Base-by-base conservation (phyloP, 306 rosid species). In the Dalbergia oliveri region DNA sequence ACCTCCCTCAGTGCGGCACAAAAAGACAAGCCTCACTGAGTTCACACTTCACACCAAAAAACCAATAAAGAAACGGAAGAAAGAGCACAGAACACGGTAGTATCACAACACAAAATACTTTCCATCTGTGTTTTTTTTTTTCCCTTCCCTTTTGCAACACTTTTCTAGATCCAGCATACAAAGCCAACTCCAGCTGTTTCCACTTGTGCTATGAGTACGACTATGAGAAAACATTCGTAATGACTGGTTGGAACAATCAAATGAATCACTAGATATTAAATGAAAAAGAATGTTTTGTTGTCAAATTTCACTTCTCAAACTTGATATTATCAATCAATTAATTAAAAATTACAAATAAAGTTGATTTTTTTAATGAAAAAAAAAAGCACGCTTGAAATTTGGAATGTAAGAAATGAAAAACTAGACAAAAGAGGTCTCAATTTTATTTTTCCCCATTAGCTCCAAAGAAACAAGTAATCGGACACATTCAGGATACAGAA, bases 161-260 rank as follows among this genome's bases (percentile, higher is more conserved):
- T 85, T 84, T 88, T 84, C 86, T 84, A 84, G 94, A 94, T 90
- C 97, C 97, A 89, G 80, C 89, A 69, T 64, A 79, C 70, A 89
- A 89, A 90, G 92, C 87, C 79, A 84, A 72, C 83, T 64, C 87
- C 87, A 88, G 89, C 91, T 87, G 90, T 86, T 89, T 77, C 88
- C 87, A 83, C 82, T 77, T 81, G 60, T 69, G 73, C 50, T 73
- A 74, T 68, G 76, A 73, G 10, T 57, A 66, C 66, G 56, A 73
- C 69, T 47, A 6, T 57, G 84, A 74, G 81, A 65, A 80, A 79
- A 78, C 75, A 82, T 64, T 72, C 80, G 39, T 73, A 79, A 33
- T 65, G 14, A 34, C 47, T 59, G 72, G 45, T 16, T 43, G 33
- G 66, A 75, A 75, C 70, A 53, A 69, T 58, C 14, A 19, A 68